A percentile compares a stretch with the other conserved stretches of the same genome.
Conservation (phyloP, 805 yeast genomes). For the Lachancea sp. region DNA sequence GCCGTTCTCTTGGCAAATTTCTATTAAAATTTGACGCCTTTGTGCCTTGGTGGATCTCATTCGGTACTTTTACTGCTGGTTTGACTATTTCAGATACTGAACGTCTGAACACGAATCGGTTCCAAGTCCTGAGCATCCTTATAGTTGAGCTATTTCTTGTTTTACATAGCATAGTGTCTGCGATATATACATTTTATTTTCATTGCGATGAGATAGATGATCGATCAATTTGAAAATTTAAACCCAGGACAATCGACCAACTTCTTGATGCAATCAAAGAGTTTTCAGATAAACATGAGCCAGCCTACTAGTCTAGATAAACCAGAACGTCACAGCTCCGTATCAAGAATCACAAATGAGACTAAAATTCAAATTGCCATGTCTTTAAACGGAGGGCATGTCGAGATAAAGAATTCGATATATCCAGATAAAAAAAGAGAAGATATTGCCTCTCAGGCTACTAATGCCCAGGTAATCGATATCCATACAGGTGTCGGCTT, state of each 20-base stretch:
- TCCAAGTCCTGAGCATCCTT: background rate
- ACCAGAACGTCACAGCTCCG: slow-evolving; percentile 31
- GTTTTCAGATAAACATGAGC: slow-evolving; percentile 1
- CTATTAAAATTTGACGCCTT: slow-evolving; percentile 34
- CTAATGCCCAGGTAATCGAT: slow-evolving; percentile 65
- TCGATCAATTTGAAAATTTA: background rate
- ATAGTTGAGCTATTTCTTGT: background rate
- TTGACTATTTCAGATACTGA: slow-evolving; percentile 6
- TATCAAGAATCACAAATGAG: slow-evolving; percentile 74
- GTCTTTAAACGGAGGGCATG: slow-evolving; percentile 78
- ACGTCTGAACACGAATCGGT: background rate
- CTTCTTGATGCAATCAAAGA: background rate
- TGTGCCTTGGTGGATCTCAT: slow-evolving; percentile 2
- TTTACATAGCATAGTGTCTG: background rate
- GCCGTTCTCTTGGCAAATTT: slow-evolving; percentile 37
- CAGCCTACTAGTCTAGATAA: background rate
- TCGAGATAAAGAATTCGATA: slow-evolving; percentile 56
- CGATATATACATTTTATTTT: background rate
- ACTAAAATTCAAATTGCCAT: slow-evolving; percentile 85
- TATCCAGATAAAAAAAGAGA: slow-evolving; percentile 34
- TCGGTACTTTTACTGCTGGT: slow-evolving; percentile 13
- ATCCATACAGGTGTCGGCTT: slow-evolving; percentile 93
- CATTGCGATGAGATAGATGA: slow-evolving; percentile 1
- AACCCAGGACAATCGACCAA: background rate
- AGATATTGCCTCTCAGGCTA: slow-evolving; percentile 61